These are phyloP conservation scores for Monilinia fructigena DNA, from an alignment of 2,329 filamentous ascomycete species.

Conservation along the genomic window DNA sequence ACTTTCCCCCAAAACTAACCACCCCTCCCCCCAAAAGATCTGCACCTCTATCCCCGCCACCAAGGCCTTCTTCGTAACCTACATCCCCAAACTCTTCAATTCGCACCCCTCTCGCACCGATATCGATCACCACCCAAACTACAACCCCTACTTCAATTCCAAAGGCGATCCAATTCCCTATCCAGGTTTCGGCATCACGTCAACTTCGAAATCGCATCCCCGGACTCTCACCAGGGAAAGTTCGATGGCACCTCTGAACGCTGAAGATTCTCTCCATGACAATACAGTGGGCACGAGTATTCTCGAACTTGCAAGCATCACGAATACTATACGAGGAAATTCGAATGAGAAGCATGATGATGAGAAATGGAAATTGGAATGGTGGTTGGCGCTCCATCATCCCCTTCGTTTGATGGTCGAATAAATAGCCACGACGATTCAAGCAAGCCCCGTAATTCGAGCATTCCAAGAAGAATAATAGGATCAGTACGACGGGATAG, in stretches of 20 bases:
- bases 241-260: neutral
- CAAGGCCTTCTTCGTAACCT: slow-evolving; percentile 45
- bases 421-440: neutral
- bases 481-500: neutral
- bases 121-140: neutral
- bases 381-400: neutral
- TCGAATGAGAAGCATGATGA: neutral
- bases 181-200: neutral
- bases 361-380: neutral
- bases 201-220: neutral
- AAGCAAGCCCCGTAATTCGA: too few species aligned
- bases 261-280: neutral
- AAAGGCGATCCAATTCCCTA: neutral
- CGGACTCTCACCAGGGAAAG: neutral
- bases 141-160: neutral
- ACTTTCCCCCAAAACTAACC: neutral
- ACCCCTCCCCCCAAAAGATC: slow-evolving; percentile 36
- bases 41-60: slow-evolving; percentile 47
- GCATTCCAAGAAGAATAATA: neutral
- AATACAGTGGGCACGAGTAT: neutral
- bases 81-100: slow-evolving; percentile 37
- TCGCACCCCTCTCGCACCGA: neutral
- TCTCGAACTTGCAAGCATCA: neutral
- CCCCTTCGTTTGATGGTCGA: too few species aligned
- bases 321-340: neutral